Evolutionary conservation across 2,329 filamentous ascomycete genomes (phyloP).

Genomic region (Fusarium lyarnte): DNA sequence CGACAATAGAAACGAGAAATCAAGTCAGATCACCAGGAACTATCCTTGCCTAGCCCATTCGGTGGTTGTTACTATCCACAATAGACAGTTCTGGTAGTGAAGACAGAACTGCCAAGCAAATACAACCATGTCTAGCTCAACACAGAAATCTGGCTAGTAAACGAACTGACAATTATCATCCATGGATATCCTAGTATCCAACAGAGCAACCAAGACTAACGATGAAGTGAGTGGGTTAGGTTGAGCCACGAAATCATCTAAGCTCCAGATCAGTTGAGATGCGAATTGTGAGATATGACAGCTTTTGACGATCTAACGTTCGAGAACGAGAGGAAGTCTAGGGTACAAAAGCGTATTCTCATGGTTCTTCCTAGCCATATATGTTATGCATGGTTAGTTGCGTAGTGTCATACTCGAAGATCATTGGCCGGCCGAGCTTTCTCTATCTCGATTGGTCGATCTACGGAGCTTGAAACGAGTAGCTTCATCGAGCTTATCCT

Average conservation of each 20-base stretch:
- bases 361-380: not conserved
- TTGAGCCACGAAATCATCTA: not conserved
- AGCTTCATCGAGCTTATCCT: constrained; percentile 7
- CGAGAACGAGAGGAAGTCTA: not conserved
- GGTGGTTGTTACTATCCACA: not conserved
- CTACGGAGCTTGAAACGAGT: not conserved
- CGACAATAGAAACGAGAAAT: too few relatives aligned
- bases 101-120: not conserved
- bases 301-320: not conserved
- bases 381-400: constrained; percentile 9
- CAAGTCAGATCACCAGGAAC: not conserved
- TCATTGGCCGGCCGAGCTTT: not conserved
- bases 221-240: not conserved
- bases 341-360: not conserved
- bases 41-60: not conserved
- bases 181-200: not conserved
- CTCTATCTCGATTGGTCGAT: constrained; percentile 16
- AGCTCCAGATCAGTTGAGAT: not conserved
- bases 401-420: not conserved
- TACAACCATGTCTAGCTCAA: constrained; percentile 5
- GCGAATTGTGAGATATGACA: not conserved
- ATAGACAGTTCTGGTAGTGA: not conserved
- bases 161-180: not conserved
- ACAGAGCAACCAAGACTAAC: not conserved
- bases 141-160: not conserved